These are phyloP conservation scores for Mycena pura DNA, from an alignment of 768 basidiomycete genomes.

Conservation along the genomic window DNA sequence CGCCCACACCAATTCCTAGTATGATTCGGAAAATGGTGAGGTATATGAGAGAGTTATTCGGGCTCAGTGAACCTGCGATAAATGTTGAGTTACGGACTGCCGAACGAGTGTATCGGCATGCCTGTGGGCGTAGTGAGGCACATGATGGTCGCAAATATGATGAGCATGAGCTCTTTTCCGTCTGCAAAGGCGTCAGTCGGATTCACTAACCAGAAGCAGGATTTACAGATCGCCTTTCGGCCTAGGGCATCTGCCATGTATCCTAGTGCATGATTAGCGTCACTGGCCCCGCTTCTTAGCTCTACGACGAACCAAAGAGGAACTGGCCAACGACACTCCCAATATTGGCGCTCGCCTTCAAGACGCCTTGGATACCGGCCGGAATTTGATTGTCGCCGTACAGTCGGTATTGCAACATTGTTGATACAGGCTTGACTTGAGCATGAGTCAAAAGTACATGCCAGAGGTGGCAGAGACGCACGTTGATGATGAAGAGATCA, in stretches of 20 bases:
- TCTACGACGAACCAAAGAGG: slow-evolving; percentile 51
- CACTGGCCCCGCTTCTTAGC: not conserved
- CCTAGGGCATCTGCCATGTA: slow-evolving; percentile 72
- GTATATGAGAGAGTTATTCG: slow-evolving; percentile 63
- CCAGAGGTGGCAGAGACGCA: slow-evolving; percentile 25
- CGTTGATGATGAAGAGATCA: slow-evolving; percentile 76
- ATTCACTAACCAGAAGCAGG: not conserved
- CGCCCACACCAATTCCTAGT: slow-evolving; percentile 80
- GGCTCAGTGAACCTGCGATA: slow-evolving; percentile 52
- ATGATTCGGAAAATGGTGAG: slow-evolving; percentile 72
- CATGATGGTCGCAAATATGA: slow-evolving; percentile 79
- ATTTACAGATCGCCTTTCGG: slow-evolving; percentile 68
- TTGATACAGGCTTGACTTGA: slow-evolving; percentile 61
- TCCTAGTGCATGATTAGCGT: slow-evolving; percentile 40
- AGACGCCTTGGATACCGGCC: slow-evolving; percentile 59
- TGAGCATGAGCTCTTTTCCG: slow-evolving; percentile 82
- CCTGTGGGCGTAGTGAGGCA: slow-evolving; percentile 71
- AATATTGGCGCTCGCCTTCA: slow-evolving; percentile 74
- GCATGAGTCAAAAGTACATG: not conserved
- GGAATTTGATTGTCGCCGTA: slow-evolving; percentile 62
- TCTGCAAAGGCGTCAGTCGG: slow-evolving; percentile 43
- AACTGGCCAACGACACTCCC: slow-evolving; percentile 77
- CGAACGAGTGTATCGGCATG: slow-evolving; percentile 46
- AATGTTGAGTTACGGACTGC: too few species aligned
- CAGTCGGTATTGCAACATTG: slow-evolving; percentile 70